phyloP scores from a whole-genome alignment of 2,329 filamentous ascomycete species.

The Dryadomyces quercivorus region DNA sequence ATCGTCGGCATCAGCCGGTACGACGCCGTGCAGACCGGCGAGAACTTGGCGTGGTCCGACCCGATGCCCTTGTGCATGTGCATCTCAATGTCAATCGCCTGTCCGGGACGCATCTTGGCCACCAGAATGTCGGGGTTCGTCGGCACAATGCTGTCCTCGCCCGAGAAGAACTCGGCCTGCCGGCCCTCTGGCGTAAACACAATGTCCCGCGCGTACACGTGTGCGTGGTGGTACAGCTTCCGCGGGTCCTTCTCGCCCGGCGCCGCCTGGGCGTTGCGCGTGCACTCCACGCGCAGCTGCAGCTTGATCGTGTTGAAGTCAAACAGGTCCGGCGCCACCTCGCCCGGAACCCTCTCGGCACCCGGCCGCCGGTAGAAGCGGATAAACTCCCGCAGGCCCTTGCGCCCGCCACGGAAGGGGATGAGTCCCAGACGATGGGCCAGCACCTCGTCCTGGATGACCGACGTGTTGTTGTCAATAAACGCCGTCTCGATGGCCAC shows the following conservation, averaged over 20 bases:
- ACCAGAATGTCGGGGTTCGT: conserved; percentile 88
- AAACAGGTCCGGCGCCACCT: conserved; percentile 35
- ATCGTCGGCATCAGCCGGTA: conserved; percentile 89
- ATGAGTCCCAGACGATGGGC: conserved; percentile 82
- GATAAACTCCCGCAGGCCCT: conserved; percentile 66
- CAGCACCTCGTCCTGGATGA: conserved; percentile 95
- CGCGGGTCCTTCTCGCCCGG: conserved; percentile 66
- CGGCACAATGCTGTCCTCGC: conserved; percentile 56
- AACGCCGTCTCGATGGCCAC: conserved; percentile 91
- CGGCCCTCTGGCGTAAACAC: conserved; percentile 64
- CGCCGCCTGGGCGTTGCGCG: conserved; percentile 60
- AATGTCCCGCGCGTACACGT: conserved; percentile 70
- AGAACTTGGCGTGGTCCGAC: conserved; percentile 93
- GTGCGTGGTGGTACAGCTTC: conserved; percentile 76
- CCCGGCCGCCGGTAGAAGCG: conserved; percentile 66
- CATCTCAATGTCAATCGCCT: conserved; percentile 75
- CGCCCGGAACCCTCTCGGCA: conserved; percentile 44
- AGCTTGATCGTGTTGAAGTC: conserved; percentile 86
- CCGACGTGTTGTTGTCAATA: conserved; percentile 91
- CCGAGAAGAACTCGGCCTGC: conserved; percentile 57
- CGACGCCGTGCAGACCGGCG: conserved; percentile 84
- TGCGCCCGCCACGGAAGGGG: conserved; percentile 68
- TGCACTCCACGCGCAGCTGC: conserved; percentile 66
- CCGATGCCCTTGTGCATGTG: conserved; percentile 94
- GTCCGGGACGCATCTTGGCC: conserved; percentile 84